Conservation (phyloP, 257 asterid species). For the Gynochthodes officinalis region DNA sequence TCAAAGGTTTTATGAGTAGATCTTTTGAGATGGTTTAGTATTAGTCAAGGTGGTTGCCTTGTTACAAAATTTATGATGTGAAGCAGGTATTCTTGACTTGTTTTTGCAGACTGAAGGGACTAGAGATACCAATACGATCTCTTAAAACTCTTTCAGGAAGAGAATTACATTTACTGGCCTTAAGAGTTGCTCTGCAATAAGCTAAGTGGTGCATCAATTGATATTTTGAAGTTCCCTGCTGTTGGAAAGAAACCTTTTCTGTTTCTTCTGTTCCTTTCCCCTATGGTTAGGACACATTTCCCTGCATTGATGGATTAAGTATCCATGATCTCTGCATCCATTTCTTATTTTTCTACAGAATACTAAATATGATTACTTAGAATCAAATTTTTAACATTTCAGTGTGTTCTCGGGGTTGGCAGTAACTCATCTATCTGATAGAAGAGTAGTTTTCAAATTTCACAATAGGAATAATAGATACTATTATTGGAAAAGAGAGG, state of each 20-base stretch:
- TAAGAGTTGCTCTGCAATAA: too few species aligned
- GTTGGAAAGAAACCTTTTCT: too few species aligned
- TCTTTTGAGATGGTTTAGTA: neutral
- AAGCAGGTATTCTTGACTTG: neutral
- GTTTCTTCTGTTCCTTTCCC: neutral
- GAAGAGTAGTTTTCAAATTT: neutral
- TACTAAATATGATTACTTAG: neutral
- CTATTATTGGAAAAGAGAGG: neutral
- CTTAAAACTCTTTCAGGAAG: too few species aligned
- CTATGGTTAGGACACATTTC: neutral
- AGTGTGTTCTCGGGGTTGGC: neutral
- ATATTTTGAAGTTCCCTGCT: too few species aligned
- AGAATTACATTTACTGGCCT: too few species aligned
- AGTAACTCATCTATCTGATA: neutral
- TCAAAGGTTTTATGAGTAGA: too few species aligned
- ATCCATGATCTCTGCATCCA: too few species aligned
- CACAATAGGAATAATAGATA: neutral
- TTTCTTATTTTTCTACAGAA: too few species aligned
- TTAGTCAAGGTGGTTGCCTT: neutral
- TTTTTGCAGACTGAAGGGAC: too few species aligned
- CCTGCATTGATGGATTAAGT: neutral
- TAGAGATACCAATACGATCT: too few species aligned
- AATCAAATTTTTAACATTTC: neutral
- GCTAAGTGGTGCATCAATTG: too few species aligned
- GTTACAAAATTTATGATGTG: neutral